phyloP scores from a whole-genome alignment of 2,329 filamentous ascomycete species.

The Phialocephala sp. region DNA sequence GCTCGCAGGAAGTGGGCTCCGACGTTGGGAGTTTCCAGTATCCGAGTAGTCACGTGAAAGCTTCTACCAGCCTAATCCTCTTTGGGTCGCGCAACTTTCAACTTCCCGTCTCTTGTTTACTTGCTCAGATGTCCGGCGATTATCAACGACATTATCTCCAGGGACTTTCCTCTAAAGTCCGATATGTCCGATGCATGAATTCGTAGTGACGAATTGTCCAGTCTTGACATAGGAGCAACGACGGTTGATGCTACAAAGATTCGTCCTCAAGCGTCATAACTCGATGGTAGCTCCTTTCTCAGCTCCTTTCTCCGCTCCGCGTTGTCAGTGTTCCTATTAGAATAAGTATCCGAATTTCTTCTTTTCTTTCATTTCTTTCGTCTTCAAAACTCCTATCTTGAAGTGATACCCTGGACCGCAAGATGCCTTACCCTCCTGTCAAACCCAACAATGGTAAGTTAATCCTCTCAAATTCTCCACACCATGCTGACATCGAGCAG shows the following conservation, averaged over 20 bases:
- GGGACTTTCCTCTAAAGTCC: background rate
- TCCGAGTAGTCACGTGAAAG: background rate
- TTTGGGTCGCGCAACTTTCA: background rate
- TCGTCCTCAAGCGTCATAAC: background rate
- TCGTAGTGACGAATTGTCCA: background rate
- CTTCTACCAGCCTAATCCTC: background rate
- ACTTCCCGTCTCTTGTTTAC: background rate
- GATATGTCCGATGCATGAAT: background rate
- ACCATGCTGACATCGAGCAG: background rate
- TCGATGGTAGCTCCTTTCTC: background rate
- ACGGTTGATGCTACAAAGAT: background rate
- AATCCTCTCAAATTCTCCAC: background rate
- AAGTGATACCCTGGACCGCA: background rate
- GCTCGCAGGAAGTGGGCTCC: too few relatives aligned
- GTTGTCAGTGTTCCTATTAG: background rate
- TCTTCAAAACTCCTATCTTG: background rate
- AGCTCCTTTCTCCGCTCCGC: background rate
- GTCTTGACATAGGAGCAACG: background rate
- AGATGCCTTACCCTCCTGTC: background rate
- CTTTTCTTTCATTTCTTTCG: background rate
- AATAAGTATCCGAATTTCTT: background rate
- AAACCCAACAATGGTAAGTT: background rate
- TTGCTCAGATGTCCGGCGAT: background rate
- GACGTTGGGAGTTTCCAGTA: too few relatives aligned
- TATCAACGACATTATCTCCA: background rate